Evolutionary conservation across 495 filamentous ascomycete species (phyloP), one percentile per base, ranked within the genome.

Genomic region (Penicillium atrosanguineum): DNA sequence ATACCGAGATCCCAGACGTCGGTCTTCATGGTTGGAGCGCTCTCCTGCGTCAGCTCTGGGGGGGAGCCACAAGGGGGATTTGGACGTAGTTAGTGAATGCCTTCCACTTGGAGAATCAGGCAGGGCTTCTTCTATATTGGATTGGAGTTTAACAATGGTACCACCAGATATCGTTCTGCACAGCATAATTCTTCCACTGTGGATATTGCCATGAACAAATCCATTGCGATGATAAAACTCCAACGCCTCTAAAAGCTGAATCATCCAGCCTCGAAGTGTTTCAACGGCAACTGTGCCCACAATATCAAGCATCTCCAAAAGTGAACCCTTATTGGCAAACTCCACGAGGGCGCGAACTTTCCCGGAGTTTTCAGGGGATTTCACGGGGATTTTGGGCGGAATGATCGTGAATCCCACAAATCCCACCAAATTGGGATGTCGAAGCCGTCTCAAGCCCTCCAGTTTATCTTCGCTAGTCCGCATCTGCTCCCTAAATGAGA

Each of bases 1-100:
- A 96, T 81, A 5, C 94, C 94, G 57, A 97, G 81, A 57, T 95
- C 87, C 94, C 94, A 98, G 14, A 98, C 82, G 68, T 97, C 95
- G 0, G 90, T 88, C 67, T 95, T 96, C 59, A 86, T 84, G 9
- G 84, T 88, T 23, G 78, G 79, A 40, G 81, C 72, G 43, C 77
- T 74, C 21, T 76, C 76, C 40, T 83, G 80, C 2, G 86, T 80
- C 36, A 88, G 70, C 67, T 97, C 93, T 15, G 91, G 88, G 6
- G 6, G 93, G 84, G 23, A 86, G 64, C 93, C 93, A 97, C 57
- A 87, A 87, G 7, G 85, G 81, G 5, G 91, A 91, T 61, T 85
- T 86, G 11, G 85, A 84, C 7, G 82, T 75, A 26, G 81, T 75
- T 16, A 83, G 67, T 15, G 79, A 77, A 29, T 78, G 65, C 34